phyloP scores from a whole-genome alignment of 78 protist species.

The Dictyostelium discoideum region DNA sequence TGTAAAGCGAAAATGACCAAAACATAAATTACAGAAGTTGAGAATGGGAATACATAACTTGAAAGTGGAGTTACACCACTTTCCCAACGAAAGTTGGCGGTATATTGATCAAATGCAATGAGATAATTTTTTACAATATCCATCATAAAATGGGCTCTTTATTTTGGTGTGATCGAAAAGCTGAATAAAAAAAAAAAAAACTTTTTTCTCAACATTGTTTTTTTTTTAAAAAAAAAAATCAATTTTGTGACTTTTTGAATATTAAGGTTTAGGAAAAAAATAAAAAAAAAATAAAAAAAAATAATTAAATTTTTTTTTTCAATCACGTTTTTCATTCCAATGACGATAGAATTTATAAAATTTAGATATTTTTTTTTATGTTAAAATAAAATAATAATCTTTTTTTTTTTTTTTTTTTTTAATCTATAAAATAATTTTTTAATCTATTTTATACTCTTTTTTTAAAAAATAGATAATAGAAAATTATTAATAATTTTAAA shows the following conservation, averaged over 20 bases:
- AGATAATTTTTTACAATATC: background rate
- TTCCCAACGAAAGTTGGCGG: constrained; percentile 35
- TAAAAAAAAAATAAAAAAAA: too few species aligned
- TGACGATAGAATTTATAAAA: background rate
- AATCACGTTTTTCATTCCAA: background rate
- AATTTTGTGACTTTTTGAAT: background rate
- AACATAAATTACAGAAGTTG: constrained; percentile 35
- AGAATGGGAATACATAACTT: background rate
- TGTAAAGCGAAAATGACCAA: constrained; percentile 23
- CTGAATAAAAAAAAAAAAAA: background rate
- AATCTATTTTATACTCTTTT: too few species aligned
- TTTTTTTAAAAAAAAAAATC: background rate
- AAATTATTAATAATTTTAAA: too few species aligned
- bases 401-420: too few species aligned
- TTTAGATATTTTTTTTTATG: too few species aligned
- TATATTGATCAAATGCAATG: background rate
- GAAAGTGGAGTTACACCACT: constrained; percentile 34
- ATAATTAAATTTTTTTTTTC: background rate
- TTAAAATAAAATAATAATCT: too few species aligned
- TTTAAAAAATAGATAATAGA: too few species aligned
- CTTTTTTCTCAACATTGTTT: background rate
- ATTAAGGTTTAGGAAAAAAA: too few species aligned
- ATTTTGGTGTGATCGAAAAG: background rate
- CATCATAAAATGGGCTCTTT: background rate
- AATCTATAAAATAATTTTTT: too few species aligned